Evolutionary conservation across 2,329 filamentous ascomycete species (phyloP).

Genomic region (Microascus cirrosus): DNA sequence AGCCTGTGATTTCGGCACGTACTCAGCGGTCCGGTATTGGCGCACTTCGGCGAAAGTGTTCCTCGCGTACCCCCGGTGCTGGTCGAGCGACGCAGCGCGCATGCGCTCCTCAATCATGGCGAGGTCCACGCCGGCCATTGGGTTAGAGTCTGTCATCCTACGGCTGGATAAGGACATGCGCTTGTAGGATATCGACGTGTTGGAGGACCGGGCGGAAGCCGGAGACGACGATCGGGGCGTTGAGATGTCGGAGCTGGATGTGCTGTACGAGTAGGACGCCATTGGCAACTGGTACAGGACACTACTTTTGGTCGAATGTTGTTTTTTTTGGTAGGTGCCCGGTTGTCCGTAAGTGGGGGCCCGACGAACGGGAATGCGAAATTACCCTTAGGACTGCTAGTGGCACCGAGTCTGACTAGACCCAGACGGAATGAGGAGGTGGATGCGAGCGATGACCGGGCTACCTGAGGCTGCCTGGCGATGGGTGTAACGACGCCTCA

Average conservation of each 20-base stretch:
- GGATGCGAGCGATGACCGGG: not conserved
- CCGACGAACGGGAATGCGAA: not conserved
- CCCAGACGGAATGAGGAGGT: constrained; percentile 3
- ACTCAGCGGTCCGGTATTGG: constrained; percentile 41
- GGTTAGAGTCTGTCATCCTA: constrained; percentile 40
- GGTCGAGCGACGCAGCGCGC: constrained; percentile 49
- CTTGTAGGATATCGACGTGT: constrained; percentile 40
- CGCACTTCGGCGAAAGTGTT: constrained; percentile 44
- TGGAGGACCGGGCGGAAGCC: constrained; percentile 33
- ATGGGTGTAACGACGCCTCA: not conserved
- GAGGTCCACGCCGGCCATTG: constrained; percentile 46
- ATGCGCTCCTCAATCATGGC: constrained; percentile 46
- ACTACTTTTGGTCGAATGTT: no score
- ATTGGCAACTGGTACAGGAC: constrained; percentile 1
- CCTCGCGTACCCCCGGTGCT: constrained; percentile 48
- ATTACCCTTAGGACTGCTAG: constrained; percentile 2
- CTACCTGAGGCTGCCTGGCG: not conserved
- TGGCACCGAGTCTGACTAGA: not conserved
- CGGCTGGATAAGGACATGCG: constrained; percentile 38
- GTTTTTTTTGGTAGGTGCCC: not conserved
- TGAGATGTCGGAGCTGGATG: constrained; percentile 37
- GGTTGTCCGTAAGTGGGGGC: not conserved
- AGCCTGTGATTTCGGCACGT: constrained; percentile 38
- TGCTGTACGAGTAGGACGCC: constrained; percentile 18
- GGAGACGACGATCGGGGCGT: constrained; percentile 44